Conservation (phyloP, 805 yeast species). For the Teunomyces funiuensis region DNA sequence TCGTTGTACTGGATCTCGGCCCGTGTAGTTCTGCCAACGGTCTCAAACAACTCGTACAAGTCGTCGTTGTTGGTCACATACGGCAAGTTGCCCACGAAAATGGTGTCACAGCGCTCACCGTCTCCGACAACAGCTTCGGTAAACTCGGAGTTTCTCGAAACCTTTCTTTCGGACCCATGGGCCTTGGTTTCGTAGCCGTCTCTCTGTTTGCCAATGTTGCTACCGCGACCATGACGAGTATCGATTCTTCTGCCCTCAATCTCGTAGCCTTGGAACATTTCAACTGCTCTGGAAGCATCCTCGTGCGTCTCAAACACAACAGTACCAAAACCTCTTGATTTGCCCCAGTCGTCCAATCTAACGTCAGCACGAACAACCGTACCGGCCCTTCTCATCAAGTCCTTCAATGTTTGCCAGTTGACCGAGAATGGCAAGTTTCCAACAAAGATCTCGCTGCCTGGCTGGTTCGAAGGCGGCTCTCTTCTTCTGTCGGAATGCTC, state of each 20-base stretch:
- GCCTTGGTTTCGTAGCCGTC: conserved; percentile 15
- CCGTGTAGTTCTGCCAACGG: conserved; percentile 69
- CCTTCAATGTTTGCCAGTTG: conserved; percentile 84
- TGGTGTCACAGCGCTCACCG: conserved; percentile 47
- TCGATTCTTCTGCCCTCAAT: conserved; percentile 77
- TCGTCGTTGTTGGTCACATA: conserved; percentile 86
- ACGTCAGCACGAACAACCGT: conserved; percentile 82
- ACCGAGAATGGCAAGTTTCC: conserved; percentile 82
- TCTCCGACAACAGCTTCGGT: conserved; percentile 65
- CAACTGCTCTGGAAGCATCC: conserved; percentile 72
- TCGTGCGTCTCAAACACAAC: conserved; percentile 66
- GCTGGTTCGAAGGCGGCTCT: conserved; percentile 23
- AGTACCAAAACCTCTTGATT: conserved; percentile 84
- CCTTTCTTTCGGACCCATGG: conserved; percentile 10
- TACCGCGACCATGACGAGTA: conserved; percentile 64
- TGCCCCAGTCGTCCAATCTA: conserved; percentile 61
- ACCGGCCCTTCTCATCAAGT: conserved; percentile 76
- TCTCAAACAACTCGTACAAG: conserved; percentile 79
- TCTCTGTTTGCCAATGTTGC: conserved; percentile 16
- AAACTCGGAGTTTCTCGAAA: conserved; percentile 50
- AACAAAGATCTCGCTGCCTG: conserved; percentile 64
- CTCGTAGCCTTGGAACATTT: conserved; percentile 63
- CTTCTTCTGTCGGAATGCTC: conserved; percentile 18
- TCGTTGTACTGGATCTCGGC: conserved; percentile 70
- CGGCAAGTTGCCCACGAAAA: conserved; percentile 80